A percentile compares a stretch with the other conserved stretches of the same genome.
phyloP scores from a whole-genome alignment of 352 stramenopile genomes.

The Aphanomyces stellatus region DNA sequence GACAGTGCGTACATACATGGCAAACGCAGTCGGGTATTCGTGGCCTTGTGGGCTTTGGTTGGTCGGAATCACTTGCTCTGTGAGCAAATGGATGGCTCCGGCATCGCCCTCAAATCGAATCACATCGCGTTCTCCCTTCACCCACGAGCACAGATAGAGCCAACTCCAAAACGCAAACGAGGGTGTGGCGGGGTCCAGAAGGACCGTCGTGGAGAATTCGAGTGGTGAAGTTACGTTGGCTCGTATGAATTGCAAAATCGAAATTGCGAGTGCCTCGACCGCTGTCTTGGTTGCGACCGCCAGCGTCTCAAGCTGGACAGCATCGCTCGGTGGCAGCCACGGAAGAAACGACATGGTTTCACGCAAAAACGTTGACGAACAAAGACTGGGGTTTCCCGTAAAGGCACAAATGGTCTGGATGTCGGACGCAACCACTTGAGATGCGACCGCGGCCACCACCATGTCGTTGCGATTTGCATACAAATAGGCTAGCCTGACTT shows the following conservation, averaged over 20 bases:
- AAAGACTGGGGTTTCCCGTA: too few relatives aligned
- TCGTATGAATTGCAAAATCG: background rate
- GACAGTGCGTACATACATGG: background rate
- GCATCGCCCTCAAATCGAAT: constrained; percentile 2
- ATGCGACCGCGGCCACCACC: background rate
- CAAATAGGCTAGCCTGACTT: background rate
- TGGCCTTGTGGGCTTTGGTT: background rate
- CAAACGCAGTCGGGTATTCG: background rate
- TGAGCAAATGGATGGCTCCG: background rate
- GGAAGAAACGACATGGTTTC: too few relatives aligned
- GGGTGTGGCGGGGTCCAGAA: background rate
- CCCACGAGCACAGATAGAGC: background rate
- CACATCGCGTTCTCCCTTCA: background rate
- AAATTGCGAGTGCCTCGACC: background rate
- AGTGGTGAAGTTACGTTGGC: background rate
- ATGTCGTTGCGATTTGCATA: background rate
- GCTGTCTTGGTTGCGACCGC: too few relatives aligned
- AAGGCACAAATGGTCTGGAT: background rate
- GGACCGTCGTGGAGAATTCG: background rate
- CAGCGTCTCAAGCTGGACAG: background rate
- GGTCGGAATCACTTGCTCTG: background rate
- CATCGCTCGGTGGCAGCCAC: background rate
- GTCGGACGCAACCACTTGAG: background rate
- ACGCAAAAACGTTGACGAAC: too few relatives aligned
- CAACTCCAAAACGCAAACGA: background rate